Conservation (phyloP, 495 filamentous ascomycete genomes). For the Aspergillus olivimuriae region DNA sequence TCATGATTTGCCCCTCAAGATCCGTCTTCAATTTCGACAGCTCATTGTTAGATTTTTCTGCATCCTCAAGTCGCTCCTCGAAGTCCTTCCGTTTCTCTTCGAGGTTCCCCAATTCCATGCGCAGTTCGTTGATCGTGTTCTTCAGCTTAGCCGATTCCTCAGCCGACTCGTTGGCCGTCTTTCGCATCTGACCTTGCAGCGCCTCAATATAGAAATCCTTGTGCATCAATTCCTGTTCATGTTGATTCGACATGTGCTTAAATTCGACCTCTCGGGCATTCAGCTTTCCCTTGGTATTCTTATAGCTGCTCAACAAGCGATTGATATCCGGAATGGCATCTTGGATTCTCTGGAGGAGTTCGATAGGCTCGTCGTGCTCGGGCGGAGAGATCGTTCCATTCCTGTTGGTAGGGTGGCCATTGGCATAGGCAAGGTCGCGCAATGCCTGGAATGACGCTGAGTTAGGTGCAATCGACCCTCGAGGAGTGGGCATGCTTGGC, state of each 20-base stretch:
- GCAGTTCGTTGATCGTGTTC: constrained; percentile 44
- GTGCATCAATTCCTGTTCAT: constrained; percentile 41
- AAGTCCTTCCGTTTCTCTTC: constrained; percentile 50
- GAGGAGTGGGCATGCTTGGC: constrained; percentile 19
- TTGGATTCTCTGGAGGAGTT: constrained; percentile 42
- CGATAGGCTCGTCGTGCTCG: constrained; percentile 34
- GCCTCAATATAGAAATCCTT: constrained; percentile 51
- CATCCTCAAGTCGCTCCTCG: constrained; percentile 32
- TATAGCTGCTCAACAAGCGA: constrained; percentile 40
- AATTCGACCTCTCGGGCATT: constrained; percentile 39
- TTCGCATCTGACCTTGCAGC: constrained; percentile 46
- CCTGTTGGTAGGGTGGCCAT: constrained; percentile 12
- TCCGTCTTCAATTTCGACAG: constrained; percentile 29
- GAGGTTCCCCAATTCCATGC: constrained; percentile 51
- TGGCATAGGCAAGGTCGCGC: constrained; percentile 18
- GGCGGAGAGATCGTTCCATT: constrained; percentile 28
- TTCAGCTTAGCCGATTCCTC: constrained; percentile 42
- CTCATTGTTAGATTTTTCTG: constrained; percentile 38
- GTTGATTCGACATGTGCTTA: constrained; percentile 40
- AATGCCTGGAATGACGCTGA: constrained; percentile 31
- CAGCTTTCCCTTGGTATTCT: constrained; percentile 38
- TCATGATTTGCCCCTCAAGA: constrained; percentile 46
- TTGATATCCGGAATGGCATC: constrained; percentile 46
- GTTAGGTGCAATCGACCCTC: constrained; percentile 28
- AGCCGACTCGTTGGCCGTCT: constrained; percentile 43